These are phyloP conservation scores for Penicillium vulpinum DNA, from an alignment of 2,329 filamentous ascomycete species.

Conservation along the genomic window DNA sequence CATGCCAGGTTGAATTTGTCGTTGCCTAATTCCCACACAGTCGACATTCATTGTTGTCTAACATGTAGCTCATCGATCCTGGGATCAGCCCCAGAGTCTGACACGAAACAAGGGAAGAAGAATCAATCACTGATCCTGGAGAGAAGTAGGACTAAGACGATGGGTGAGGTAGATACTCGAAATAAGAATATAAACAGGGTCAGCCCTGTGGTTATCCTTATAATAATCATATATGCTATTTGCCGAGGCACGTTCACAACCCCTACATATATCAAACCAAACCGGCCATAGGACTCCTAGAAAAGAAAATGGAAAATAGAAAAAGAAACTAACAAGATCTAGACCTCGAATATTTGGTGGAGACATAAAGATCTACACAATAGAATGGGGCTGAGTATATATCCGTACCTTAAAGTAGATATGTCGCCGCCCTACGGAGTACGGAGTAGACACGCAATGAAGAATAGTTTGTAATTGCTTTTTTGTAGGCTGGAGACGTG, in stretches of 20 bases:
- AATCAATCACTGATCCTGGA: neutral
- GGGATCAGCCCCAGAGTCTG: neutral
- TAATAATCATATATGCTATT: neutral
- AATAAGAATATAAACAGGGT: neutral
- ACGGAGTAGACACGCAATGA: too few species aligned
- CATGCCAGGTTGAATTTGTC: neutral
- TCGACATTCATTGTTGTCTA: neutral
- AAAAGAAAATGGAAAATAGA: neutral
- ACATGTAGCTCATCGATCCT: neutral
- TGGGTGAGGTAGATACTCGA: neutral
- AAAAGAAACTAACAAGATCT: neutral
- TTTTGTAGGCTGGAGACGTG: neutral
- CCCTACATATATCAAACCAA: neutral
- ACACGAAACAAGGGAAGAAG: neutral
- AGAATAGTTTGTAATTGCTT: neutral
- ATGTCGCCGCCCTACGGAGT: too few species aligned
- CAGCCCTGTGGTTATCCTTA: neutral
- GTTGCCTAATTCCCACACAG: neutral
- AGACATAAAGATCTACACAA: neutral
- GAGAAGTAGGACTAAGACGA: neutral
- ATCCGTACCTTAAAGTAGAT: neutral
- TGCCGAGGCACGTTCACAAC: neutral
- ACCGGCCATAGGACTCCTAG: neutral
- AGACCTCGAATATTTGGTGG: neutral
- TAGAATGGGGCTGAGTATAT: neutral